Evolutionary conservation across 768 basidiomycete genomes (phyloP).

Genomic region (Vishniacozyma victoriae): DNA sequence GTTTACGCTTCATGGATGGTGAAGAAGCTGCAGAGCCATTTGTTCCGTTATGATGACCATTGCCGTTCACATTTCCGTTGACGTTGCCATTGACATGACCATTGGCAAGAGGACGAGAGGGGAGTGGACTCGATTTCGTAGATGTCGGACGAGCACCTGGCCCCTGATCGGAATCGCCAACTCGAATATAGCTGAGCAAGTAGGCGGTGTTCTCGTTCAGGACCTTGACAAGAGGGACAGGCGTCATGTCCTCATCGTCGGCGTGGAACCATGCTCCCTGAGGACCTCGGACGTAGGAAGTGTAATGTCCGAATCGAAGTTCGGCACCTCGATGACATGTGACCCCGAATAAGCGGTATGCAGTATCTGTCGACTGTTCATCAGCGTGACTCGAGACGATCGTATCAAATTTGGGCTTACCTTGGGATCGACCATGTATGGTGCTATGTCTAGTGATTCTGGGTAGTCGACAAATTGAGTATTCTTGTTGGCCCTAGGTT

Average conservation of each 20-base stretch:
- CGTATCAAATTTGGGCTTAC: constrained; percentile 29
- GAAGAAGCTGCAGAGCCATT: neutral
- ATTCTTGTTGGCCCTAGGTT: constrained; percentile 78
- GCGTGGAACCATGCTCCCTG: constrained; percentile 79
- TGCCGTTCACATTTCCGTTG: too few species aligned
- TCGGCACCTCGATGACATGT: constrained; percentile 89
- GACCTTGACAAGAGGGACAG: constrained; percentile 50
- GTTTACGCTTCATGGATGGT: neutral
- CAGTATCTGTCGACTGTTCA: constrained; percentile 39
- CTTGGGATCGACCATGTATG: constrained; percentile 75
- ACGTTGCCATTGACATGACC: neutral
- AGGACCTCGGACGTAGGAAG: constrained; percentile 68
- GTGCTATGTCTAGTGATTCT: constrained; percentile 63
- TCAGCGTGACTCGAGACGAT: neutral
- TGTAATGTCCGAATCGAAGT: constrained; percentile 94
- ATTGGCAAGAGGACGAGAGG: neutral
- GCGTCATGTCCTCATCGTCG: constrained; percentile 77
- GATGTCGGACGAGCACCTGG: neutral
- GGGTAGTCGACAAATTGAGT: constrained; percentile 71
- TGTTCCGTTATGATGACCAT: too few species aligned
- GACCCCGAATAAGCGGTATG: constrained; percentile 82
- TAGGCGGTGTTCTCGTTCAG: constrained; percentile 75
- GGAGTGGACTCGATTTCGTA: neutral
- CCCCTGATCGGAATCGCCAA: constrained; percentile 4
- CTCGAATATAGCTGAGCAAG: constrained; percentile 79